Evolutionary conservation across 257 asterid species (phyloP).

Genomic region (Plantago elongata): DNA sequence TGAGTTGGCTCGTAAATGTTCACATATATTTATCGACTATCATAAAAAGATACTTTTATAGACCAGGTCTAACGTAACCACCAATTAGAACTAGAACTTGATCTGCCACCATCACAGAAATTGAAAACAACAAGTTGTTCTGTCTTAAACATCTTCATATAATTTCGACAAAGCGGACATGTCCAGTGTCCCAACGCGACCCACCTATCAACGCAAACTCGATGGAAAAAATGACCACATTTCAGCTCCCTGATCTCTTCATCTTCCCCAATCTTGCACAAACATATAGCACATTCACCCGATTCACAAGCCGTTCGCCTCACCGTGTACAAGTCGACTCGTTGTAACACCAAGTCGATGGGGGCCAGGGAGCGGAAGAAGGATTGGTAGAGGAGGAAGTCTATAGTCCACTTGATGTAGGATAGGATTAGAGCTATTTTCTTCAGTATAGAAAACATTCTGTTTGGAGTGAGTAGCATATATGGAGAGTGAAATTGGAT

Average conservation of each 20-base stretch:
- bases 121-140: constrained; percentile 19
- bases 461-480: no score
- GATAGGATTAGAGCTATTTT: background rate
- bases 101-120: constrained; percentile 8
- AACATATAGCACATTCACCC: constrained; percentile 29
- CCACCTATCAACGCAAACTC: constrained; percentile 34
- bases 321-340: background rate
- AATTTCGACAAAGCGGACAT: constrained; percentile 35
- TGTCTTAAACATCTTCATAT: background rate
- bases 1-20: background rate
- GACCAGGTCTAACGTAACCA: constrained; percentile 23
- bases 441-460: background rate
- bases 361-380: background rate
- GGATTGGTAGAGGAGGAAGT: background rate
- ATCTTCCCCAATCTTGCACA: constrained; percentile 24
- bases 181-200: constrained; percentile 27
- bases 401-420: background rate
- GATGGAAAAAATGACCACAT: constrained; percentile 34
- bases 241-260: constrained; percentile 32
- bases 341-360: background rate
- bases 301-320: background rate
- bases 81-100: constrained; percentile 19
- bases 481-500: no score
- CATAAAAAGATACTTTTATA: no score
- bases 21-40: no score